Evolutionary conservation across 2,329 filamentous ascomycete species (phyloP).

Genomic region (Orbilia oligospora): DNA sequence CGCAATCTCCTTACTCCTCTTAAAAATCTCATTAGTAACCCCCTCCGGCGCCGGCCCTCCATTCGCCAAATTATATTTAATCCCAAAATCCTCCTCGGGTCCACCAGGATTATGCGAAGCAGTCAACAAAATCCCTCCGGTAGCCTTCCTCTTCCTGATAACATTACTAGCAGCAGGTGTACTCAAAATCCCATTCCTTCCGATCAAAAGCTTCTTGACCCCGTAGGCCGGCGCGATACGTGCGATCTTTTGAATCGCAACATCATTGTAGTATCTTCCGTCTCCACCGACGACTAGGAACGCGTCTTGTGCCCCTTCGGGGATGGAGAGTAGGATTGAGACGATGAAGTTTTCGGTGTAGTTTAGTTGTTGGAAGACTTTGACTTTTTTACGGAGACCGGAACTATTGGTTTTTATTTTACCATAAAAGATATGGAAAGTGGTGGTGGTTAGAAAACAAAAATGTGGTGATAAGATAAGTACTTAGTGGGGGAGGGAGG

Average conservation of each 20-base stretch:
- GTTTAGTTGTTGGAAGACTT: constrained; percentile 93
- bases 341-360: constrained; percentile 97
- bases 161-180: constrained; percentile 96
- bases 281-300: constrained; percentile 98
- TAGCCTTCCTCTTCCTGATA: constrained; percentile 94
- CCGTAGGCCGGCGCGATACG: constrained; percentile 98
- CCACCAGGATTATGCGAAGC: constrained; percentile 98
- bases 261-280: constrained; percentile 96
- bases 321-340: constrained; percentile 95
- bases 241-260: constrained; percentile 95
- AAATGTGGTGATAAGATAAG: no score
- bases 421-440: no score
- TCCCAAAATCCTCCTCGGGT: constrained; percentile 94
- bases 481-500: not conserved
- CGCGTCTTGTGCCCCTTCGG: constrained; percentile 87
- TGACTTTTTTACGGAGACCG: constrained; percentile 98
- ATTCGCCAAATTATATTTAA: constrained; percentile 99
- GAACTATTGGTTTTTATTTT: constrained; percentile 75
- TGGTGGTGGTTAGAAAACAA: constrained; percentile 8
- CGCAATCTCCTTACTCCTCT: constrained; percentile 87
- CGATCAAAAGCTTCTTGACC: constrained; percentile 98
- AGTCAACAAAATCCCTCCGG: constrained; percentile 94
- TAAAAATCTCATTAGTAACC: constrained; percentile 98
- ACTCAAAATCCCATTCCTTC: constrained; percentile 94
- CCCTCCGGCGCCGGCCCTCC: constrained; percentile 95